phyloP scores from a whole-genome alignment of 1,284 basidiomycete genomes.

The Porphyrellus sp. region DNA sequence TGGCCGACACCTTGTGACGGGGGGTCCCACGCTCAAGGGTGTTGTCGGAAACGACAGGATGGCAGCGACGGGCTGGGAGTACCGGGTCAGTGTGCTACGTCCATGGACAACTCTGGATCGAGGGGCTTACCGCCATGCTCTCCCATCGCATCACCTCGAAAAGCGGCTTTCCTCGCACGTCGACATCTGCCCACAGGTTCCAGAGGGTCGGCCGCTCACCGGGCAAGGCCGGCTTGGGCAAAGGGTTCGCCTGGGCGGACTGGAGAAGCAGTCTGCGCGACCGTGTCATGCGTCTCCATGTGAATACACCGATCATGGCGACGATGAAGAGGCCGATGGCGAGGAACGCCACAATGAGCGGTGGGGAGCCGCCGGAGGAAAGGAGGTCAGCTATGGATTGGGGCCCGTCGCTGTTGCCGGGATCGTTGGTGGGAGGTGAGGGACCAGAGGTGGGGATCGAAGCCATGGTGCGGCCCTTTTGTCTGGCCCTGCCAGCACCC shows the following conservation, averaged over 20 bases:
- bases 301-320: conserved; percentile 42
- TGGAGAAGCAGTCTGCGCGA: conserved; percentile 15
- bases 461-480: conserved; percentile 21
- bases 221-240: not conserved
- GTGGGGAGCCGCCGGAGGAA: conserved; percentile 37
- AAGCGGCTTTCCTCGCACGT: not conserved
- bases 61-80: conserved; percentile 25
- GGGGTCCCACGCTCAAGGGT: not conserved
- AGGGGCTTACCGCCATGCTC: conserved; percentile 28
- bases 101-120: too few relatives aligned
- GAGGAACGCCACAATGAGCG: conserved; percentile 51
- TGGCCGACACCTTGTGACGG: not conserved
- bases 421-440: conserved; percentile 7
- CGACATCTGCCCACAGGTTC: conserved; percentile 38
- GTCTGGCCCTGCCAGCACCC: conserved; percentile 11
- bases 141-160: conserved; percentile 26
- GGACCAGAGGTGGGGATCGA: conserved; percentile 5
- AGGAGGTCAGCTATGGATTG: conserved; percentile 20
- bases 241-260: not conserved
- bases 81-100: too few relatives aligned
- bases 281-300: conserved; percentile 39
- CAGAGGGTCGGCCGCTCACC: conserved; percentile 40
- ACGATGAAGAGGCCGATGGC: conserved; percentile 46
- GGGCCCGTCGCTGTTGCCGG: not conserved
- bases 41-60: conserved; percentile 5